A percentile compares a stretch with the other conserved stretches of the same genome.
Conservation (phyloP, 2,329 filamentous ascomycete genomes). For the Hawksworthiomyces lignivorus region DNA sequence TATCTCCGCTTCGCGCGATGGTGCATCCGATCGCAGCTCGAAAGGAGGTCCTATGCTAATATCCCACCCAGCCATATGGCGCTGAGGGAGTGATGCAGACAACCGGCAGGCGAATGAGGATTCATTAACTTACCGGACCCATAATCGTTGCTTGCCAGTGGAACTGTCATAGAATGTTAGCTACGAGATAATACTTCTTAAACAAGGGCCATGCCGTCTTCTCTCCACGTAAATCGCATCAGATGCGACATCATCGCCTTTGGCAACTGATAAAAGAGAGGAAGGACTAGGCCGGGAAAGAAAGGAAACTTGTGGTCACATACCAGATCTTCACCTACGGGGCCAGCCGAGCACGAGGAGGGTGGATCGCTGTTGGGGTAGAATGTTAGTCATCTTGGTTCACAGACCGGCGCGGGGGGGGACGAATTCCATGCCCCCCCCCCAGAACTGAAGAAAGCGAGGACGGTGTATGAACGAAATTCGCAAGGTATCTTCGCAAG, state of each 20-base stretch:
- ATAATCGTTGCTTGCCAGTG: conserved; percentile 99
- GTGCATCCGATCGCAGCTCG: too few species aligned
- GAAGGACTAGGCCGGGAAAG: neutral
- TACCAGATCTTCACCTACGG: conserved; percentile 97
- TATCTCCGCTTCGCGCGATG: too few species aligned
- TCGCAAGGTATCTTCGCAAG: too few species aligned
- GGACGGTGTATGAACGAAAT: too few species aligned
- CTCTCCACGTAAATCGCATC: neutral
- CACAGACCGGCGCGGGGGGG: too few species aligned
- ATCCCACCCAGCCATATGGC: too few species aligned
- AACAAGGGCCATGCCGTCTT: neutral
- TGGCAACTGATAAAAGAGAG: neutral
- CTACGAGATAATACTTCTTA: neutral
- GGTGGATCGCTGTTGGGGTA: conserved; percentile 71
- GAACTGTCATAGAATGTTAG: conserved; percentile 57
- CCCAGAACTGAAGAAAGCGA: too few species aligned
- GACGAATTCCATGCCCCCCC: too few species aligned
- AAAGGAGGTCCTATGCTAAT: too few species aligned
- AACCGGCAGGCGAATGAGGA: conserved; percentile 3
- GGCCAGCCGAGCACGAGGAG: conserved; percentile 96
- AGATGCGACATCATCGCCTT: neutral
- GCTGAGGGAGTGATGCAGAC: too few species aligned
- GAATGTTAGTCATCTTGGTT: conserved; percentile 19
- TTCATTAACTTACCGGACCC: conserved; percentile 73
- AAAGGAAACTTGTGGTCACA: conserved; percentile 25